These are phyloP conservation scores for Floccularia luteovirens DNA, from an alignment of 768 basidiomycete genomes.

Conservation along the genomic window DNA sequence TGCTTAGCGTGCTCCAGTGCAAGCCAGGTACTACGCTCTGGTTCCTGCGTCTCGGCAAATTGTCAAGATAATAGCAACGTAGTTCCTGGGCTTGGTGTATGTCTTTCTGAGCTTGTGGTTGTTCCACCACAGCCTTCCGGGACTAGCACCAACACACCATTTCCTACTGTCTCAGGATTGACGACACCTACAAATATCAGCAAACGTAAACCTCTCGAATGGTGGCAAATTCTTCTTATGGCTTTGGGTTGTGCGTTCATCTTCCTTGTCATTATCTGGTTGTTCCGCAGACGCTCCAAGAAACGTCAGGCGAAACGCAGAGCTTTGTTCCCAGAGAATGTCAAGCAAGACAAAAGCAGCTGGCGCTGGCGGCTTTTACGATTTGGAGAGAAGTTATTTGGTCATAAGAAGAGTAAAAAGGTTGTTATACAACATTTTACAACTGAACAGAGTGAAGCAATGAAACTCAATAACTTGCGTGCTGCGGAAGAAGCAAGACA, in stretches of 20 bases:
- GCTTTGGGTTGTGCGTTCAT: constrained; percentile 75
- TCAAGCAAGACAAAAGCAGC: constrained; percentile 55
- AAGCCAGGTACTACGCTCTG: constrained; percentile 52
- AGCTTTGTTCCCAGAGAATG: constrained; percentile 52
- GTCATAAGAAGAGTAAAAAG: constrained; percentile 26
- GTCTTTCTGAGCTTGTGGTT: constrained; percentile 67
- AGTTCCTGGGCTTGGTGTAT: constrained; percentile 66
- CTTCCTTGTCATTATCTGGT: constrained; percentile 56
- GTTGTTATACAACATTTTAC: constrained; percentile 8
- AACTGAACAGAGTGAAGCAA: constrained; percentile 40
- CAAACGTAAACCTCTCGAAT: constrained; percentile 35
- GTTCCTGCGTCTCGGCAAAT: constrained; percentile 55
- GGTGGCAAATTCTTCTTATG: constrained; percentile 88
- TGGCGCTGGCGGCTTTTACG: constrained; percentile 46
- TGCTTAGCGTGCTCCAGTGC: constrained; percentile 72
- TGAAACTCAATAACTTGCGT: constrained; percentile 40
- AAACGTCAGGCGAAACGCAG: constrained; percentile 64
- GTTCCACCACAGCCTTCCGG: constrained; percentile 40
- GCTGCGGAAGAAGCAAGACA: constrained; percentile 15
- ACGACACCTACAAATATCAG: constrained; percentile 14
- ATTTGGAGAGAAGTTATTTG: constrained; percentile 54
- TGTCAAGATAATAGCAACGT: constrained; percentile 51
- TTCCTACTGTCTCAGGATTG: constrained; percentile 53
- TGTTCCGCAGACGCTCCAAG: constrained; percentile 64
- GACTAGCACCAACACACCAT: constrained; percentile 34